Evolutionary conservation across 257 asterid species (phyloP), one percentile per base, ranked within the genome.

Genomic region (Plantago ovata): DNA sequence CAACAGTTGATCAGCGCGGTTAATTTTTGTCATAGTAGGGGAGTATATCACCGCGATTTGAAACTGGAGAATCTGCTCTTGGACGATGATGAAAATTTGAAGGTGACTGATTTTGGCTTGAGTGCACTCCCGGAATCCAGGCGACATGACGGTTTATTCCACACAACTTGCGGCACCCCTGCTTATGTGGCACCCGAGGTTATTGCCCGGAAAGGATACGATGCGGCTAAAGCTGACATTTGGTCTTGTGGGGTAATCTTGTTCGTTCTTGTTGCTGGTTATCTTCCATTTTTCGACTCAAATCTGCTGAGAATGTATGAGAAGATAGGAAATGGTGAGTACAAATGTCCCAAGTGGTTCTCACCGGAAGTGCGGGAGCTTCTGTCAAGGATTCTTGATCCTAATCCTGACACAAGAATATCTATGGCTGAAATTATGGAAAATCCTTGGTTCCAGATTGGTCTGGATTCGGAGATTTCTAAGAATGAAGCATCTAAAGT

Each of bases 61-160:
- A n/a, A n/a, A n/a, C n/a, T n/a, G 74, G 74, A 69, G 28, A 69
- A 69, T 20, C 16, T 69, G 13, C 61, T 69, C 12, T 6, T 69
- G 16, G 74, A 63, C 19, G 74, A 62, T 23, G 56, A 62, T 16
- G 74, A 38, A 19, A 63, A 56, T 15, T 16, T 69, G 13, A 69
- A 69, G 38, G 58, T 69, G 12, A 62, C 74, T 13, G 74, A 69
- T 69, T 69, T 69, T 32, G 74, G 74, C 24, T 63, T 69, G 20
- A 69, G 74, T 50, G 74, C 69, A 20, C 56, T 69, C 6, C 50
- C 54, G 14, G 69, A 69, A 36, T 56, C 69, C 10, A 63, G 13
- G 60, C 60, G 53, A 32, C 58, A 13, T 1, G 40, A 24, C 4
- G 87, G 77, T 8, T 49, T 61, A 39, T 57, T 61, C 57, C 66